Evolutionary conservation across 2,329 filamentous ascomycete genomes (phyloP), one percentile per base, ranked within the genome.

Genomic region (Neofusicoccum parvum): DNA sequence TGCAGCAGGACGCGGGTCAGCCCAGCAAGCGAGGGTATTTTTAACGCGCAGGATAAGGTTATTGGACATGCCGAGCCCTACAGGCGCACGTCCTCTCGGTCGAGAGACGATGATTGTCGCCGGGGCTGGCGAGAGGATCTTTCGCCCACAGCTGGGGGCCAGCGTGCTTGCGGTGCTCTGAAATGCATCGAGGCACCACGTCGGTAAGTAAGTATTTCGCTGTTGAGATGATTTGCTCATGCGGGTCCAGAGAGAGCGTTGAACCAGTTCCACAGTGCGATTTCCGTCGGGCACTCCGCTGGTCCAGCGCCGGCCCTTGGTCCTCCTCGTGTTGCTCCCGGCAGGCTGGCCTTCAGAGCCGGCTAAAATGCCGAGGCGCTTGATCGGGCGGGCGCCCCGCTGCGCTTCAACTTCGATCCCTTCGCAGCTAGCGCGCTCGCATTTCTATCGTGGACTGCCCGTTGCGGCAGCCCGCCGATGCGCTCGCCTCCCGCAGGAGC

Each of bases 41-140:
- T 43, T 32, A 34, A 37, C 17, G 20, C 36, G 32, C 20, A n/a
- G 34, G 49, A 59, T 59, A 59, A 59, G 54, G 54, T 45, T 59
- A 59, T 59, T 59, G 39, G 10, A 11, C 12, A 34, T 59, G 39
- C 41, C 14, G 54, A 59, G 54, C 39, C 54, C 54, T 59, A 56
- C 39, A n/a, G 15, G 23, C 23, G 54, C 54, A 59, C 54, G 53
- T 56, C 34, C 53, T 56, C 53, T 43, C 53, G 54, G 39, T 15
- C 53, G 53, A 39, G 39, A 58, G 53, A n/a, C 36, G 53, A 34
- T 32, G 53, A 58, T 45, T 58, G 23, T 45, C 53, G 53, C 39
- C 53, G 37, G 53, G 53, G 39, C 15, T 11, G 39, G 14, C 37
- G 17, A 43, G 20, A 32, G 15, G 23, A 39, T 34, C n/a, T 27